Conservation (phyloP, 176 grass and related monocot genomes). For the Lolium multiflorum region DNA sequence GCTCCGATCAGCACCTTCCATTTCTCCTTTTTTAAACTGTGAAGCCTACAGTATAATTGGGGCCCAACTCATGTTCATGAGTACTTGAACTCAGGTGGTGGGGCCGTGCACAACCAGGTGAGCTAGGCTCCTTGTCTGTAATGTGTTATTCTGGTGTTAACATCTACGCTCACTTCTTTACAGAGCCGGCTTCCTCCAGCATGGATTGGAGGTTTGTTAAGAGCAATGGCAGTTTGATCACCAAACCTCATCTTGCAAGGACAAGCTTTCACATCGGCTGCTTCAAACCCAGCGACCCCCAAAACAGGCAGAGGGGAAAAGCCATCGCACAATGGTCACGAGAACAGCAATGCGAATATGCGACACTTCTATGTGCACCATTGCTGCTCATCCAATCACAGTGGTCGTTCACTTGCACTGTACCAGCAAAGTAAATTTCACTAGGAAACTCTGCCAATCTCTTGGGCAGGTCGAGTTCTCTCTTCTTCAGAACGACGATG, state of each 20-base stretch:
- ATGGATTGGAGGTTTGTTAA: constrained; percentile 2
- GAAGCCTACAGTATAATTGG: too few species aligned
- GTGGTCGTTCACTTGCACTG: background rate
- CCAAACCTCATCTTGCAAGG: background rate
- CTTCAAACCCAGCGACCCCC: background rate
- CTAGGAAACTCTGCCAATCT: constrained; percentile 33
- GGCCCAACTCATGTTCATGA: background rate
- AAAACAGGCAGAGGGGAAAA: background rate
- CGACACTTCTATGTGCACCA: background rate
- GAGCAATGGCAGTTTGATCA: background rate
- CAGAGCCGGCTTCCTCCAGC: background rate
- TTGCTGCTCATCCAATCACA: background rate
- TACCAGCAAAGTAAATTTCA: background rate
- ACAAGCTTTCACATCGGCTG: background rate
- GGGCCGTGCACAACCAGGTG: background rate
- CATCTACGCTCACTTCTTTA: background rate
- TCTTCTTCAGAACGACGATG: constrained; percentile 52
- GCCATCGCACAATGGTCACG: background rate
- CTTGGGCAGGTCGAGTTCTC: background rate
- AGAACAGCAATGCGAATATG: background rate
- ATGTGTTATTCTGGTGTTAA: background rate
- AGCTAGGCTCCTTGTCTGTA: background rate
- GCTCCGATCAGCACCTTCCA: background rate
- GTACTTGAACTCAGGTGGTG: background rate
- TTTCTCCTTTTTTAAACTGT: background rate